Conservation (phyloP, 352 stramenopile genomes). For the Globisporangium viniferum region DNA sequence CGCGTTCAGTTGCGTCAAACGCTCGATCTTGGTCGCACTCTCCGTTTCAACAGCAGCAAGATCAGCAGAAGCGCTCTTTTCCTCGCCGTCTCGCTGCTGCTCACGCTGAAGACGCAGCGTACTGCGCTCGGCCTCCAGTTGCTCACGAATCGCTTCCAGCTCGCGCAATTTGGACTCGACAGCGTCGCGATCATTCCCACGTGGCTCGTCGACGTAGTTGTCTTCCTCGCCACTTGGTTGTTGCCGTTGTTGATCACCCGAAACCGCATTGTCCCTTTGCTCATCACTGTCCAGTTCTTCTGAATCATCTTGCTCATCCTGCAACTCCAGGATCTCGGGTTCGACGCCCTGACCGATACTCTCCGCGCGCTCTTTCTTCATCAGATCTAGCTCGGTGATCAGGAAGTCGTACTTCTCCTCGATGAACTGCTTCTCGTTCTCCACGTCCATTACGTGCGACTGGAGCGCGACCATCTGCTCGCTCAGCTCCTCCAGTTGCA, state of each 20-base stretch:
- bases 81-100: background rate
- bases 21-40: background rate
- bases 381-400: conserved; percentile 25
- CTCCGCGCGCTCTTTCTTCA: conserved; percentile 22
- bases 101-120: background rate
- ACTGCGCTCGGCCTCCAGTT: conserved; percentile 10
- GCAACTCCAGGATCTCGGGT: background rate
- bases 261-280: background rate
- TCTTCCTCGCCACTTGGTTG: too few species aligned
- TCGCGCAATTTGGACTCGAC: conserved; percentile 10
- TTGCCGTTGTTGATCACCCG: background rate
- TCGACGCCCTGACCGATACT: background rate
- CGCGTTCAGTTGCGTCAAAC: conserved; percentile 14
- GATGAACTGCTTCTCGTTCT: conserved; percentile 32
- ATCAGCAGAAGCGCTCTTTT: background rate
- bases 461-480: conserved; percentile 10
- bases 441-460: conserved; percentile 16
- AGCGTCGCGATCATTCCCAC: background rate
- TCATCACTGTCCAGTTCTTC: background rate
- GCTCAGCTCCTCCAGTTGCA: conserved; percentile 20
- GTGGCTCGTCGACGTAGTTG: background rate
- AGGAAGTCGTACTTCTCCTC: conserved; percentile 37
- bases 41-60: background rate
- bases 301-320: background rate
- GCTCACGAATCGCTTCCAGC: conserved; percentile 15